These are phyloP conservation scores for Puccinia novopanici DNA, from an alignment of 1,284 basidiomycete genomes.

Conservation along the genomic window DNA sequence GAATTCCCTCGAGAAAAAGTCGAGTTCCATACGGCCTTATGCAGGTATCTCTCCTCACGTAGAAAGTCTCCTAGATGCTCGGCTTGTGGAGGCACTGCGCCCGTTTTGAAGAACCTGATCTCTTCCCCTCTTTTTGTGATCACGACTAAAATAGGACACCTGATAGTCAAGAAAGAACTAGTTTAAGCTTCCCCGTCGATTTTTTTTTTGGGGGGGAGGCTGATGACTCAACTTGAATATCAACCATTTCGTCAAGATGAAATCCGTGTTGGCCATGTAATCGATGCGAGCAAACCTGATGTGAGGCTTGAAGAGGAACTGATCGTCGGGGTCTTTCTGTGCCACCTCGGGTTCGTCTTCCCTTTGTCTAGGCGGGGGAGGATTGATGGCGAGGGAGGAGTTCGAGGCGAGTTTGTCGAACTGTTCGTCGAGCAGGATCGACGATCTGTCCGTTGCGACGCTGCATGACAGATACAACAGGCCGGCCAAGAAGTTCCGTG, in stretches of 20 bases:
- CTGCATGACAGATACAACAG: not conserved
- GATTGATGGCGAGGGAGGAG: conserved; percentile 41
- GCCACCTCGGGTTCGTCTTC: conserved; percentile 31
- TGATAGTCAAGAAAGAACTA: conserved; percentile 9
- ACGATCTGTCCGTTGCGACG: conserved; percentile 43
- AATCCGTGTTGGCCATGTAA: conserved; percentile 48
- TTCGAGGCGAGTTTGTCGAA: conserved; percentile 43
- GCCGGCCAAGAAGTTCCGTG: not conserved
- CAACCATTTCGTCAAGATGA: conserved; percentile 46
- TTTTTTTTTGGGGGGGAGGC: not conserved
- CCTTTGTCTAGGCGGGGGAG: conserved; percentile 28
- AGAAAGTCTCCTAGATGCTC: conserved; percentile 46
- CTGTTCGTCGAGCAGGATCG: conserved; percentile 36
- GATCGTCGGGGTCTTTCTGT: conserved; percentile 35
- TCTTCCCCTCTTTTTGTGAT: conserved; percentile 50
- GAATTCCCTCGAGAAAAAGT: conserved; percentile 40
- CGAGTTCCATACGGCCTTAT: conserved; percentile 45
- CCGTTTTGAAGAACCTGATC: conserved; percentile 54
- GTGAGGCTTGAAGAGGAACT: conserved; percentile 28
- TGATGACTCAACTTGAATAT: conserved; percentile 46
- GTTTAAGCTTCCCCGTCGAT: not conserved
- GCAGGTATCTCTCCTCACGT: conserved; percentile 18
- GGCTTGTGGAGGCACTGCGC: conserved; percentile 47
- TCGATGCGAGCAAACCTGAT: conserved; percentile 46
- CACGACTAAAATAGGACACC: conserved; percentile 54